Percentiles rank a stretch among this genome's conserved stretches.
phyloP scores from a whole-genome alignment of 2,329 filamentous ascomycete species.

The Cercospora sp. region DNA sequence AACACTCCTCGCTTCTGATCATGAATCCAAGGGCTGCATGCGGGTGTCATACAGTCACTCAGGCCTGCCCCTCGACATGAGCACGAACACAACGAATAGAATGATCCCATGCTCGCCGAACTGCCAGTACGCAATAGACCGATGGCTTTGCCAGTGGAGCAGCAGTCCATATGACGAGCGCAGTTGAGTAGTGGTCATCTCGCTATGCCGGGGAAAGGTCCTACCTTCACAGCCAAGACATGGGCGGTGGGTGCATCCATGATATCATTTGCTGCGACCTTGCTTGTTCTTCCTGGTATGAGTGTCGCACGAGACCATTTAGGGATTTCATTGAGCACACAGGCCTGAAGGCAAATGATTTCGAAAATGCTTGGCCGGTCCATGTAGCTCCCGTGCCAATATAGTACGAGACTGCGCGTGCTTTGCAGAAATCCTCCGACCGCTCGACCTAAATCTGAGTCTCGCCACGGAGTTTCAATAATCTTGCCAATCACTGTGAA shows the following conservation, averaged over 20 bases:
- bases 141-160: neutral
- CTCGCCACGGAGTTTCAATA: neutral
- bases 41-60: neutral
- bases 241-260: neutral
- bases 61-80: neutral
- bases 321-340: neutral
- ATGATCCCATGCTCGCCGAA: neutral
- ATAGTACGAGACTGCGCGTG: neutral
- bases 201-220: neutral
- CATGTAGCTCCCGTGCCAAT: neutral
- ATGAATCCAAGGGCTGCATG: neutral
- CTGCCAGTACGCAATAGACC: neutral
- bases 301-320: neutral
- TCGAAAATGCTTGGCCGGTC: neutral
- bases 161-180: neutral
- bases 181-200: neutral
- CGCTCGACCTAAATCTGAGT: neutral
- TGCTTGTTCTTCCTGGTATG: neutral
- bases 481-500: neutral
- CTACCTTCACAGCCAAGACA: neutral
- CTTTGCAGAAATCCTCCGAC: neutral
- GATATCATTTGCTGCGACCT: neutral
- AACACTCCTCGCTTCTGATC: neutral
- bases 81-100: neutral
- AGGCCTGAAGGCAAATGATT: neutral